phyloP scores from a whole-genome alignment of 345 rosid genomes.

The Raphanus raphanistrum region DNA sequence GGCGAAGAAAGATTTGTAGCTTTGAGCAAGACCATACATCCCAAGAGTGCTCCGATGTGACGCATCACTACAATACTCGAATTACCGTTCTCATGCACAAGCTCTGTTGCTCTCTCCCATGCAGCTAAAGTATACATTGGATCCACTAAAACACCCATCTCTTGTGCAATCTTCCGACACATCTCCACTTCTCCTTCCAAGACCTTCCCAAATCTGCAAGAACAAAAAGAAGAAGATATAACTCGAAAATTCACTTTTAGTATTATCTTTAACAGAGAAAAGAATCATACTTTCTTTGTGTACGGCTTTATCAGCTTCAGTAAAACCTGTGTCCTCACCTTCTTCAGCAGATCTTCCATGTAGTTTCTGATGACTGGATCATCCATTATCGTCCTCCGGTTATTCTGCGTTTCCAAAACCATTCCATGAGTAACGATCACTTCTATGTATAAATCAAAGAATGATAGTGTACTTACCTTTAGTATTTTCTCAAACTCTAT shows the following conservation, averaged over 20 bases:
- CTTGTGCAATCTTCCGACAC: too few species aligned
- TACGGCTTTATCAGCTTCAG: constrained; percentile 98
- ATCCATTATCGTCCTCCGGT: constrained; percentile 94
- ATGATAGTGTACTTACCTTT: constrained; percentile 53
- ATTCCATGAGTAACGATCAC: not conserved
- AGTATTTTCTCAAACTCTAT: constrained; percentile 97
- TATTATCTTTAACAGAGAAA: too few species aligned
- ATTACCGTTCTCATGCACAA: too few species aligned
- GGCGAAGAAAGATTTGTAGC: constrained; percentile 66
- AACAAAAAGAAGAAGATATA: too few species aligned
- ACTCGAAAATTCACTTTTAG: too few species aligned
- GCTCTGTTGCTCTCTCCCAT: too few species aligned
- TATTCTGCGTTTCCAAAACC: constrained; percentile 55
- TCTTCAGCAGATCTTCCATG: constrained; percentile 95
- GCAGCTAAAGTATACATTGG: too few species aligned
- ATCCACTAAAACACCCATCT: too few species aligned
- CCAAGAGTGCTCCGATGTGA: constrained; percentile 32
- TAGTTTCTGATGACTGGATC: constrained; percentile 94
- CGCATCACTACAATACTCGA: too few species aligned
- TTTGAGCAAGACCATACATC: constrained; percentile 81
- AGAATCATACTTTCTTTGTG: constrained; percentile 50
- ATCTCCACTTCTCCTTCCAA: too few species aligned
- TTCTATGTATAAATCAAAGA: not conserved
- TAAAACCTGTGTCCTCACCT: constrained; percentile 95
- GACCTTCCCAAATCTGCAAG: too few species aligned